A percentile compares a stretch with the other conserved stretches of the same genome.
Evolutionary conservation across 768 basidiomycete genomes (phyloP).

Genomic region (Amanita inopinata): DNA sequence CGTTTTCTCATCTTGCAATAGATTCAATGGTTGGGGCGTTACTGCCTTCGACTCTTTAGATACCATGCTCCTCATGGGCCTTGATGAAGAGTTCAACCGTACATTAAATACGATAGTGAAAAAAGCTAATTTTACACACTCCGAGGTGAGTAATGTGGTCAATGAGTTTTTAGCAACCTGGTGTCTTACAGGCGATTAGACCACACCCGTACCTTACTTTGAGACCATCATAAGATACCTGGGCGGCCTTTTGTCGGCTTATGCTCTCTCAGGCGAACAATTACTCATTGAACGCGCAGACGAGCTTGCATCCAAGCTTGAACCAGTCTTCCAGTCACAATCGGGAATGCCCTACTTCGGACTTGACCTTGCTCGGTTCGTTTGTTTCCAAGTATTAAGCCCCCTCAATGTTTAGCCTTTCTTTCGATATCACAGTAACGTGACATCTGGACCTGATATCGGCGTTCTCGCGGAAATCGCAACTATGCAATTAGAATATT

Average conservation of each 20-base stretch:
- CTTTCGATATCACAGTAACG: conserved; percentile 9
- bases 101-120: conserved; percentile 49
- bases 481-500: conserved; percentile 75
- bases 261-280: conserved; percentile 59
- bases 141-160: conserved; percentile 23
- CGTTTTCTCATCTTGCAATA: conserved; percentile 16
- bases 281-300: conserved; percentile 62
- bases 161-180: neutral
- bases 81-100: conserved; percentile 58
- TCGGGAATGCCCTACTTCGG: conserved; percentile 64
- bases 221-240: conserved; percentile 89
- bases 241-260: conserved; percentile 78
- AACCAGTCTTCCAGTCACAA: conserved; percentile 61
- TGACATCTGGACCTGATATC: conserved; percentile 21
- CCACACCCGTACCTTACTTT: conserved; percentile 46
- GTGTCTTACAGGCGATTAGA: conserved; percentile 13
- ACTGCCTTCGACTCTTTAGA: conserved; percentile 78
- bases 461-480: conserved; percentile 71
- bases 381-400: conserved; percentile 2
- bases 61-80: conserved; percentile 75
- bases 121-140: conserved; percentile 37
- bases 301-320: conserved; percentile 64
- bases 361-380: conserved; percentile 57
- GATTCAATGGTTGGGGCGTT: conserved; percentile 77
- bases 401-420: neutral